Evolutionary conservation across 306 rosid species (phyloP), one percentile per base, ranked within the genome.

Genomic region (Citrullus colocynthis): DNA sequence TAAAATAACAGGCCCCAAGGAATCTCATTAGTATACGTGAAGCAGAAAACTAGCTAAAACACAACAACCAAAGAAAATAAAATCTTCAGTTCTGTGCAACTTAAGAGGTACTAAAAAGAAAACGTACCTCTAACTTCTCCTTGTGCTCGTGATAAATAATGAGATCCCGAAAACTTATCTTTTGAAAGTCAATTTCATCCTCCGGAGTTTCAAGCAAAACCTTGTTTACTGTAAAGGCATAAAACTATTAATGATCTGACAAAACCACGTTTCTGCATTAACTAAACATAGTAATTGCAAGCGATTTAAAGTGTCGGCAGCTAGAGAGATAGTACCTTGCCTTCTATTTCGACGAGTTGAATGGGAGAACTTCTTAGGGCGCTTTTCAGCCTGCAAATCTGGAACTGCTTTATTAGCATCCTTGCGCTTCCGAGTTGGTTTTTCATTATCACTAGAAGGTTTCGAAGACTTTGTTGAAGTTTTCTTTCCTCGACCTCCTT

Each of bases 321-420:
- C 60, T 36, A 17, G 66, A 78, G 61, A 39, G 72, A 65, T 71
- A 73, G 76, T 73, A 91, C 96, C 97, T 4, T 73, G 85, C 85
- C 93, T 88, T 87, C 51, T 95, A 73, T 28, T 95, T 61, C 89
- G 94, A 37, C 86, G 88, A 80, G 96, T 85, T 67, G 97, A 85
- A 88, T 89, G 97, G 18, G 93, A 62, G 78, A 95, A 90, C 82
- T 83, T 95, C 81, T 90, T 90, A 28, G 85, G 88, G 77, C 87
- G 88, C 74, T 84, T 74, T 82, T 83, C 70, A 6, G 79, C 55
- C 24, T 65, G 60, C 48, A 71, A 62, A 60, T 88, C 88, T 55
- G 37, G 63, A 86, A 78, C 89, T 80, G 76, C 90, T 81, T 81
- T 85, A 58, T 82, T 81, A 59, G 77, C 79, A 77, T 51, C 84